Conservation (phyloP, 805 yeast genomes). For the Saccharomycopsis synnaedendra region DNA sequence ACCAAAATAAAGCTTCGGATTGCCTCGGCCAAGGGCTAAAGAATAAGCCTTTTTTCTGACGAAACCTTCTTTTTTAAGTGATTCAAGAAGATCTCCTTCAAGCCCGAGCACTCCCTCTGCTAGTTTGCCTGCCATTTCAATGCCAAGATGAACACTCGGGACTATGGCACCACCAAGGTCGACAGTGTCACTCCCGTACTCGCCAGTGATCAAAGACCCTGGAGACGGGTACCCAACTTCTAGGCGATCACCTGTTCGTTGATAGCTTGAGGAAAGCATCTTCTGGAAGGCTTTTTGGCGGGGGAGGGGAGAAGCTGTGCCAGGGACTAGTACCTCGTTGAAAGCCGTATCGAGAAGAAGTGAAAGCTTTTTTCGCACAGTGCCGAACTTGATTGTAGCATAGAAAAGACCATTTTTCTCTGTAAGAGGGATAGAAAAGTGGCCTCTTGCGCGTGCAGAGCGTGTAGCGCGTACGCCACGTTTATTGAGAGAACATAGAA, state of each 20-base stretch:
- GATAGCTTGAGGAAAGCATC: background rate
- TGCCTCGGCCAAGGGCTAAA: background rate
- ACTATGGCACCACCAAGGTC: background rate
- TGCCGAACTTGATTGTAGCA: background rate
- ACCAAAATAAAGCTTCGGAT: background rate
- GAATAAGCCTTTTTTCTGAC: slow-evolving; percentile 1
- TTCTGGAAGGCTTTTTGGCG: background rate
- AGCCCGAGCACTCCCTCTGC: slow-evolving; percentile 1
- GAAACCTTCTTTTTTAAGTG: background rate
- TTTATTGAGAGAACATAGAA: background rate
- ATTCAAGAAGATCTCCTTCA: background rate
- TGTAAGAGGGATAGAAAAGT: background rate
- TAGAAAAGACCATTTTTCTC: background rate
- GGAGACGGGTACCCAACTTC: background rate
- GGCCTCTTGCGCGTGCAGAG: background rate
- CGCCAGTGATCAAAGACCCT: background rate
- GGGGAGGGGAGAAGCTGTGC: background rate
- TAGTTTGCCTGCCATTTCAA: background rate
- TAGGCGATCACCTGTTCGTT: background rate
- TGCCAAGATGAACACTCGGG: background rate
- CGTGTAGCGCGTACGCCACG: background rate
- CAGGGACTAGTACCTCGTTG: background rate
- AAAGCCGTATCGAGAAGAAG: background rate
- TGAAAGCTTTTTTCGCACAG: background rate
- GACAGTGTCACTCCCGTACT: background rate